phyloP scores from a whole-genome alignment of 805 yeast genomes.

The Ogataea trehaloabstinens region DNA sequence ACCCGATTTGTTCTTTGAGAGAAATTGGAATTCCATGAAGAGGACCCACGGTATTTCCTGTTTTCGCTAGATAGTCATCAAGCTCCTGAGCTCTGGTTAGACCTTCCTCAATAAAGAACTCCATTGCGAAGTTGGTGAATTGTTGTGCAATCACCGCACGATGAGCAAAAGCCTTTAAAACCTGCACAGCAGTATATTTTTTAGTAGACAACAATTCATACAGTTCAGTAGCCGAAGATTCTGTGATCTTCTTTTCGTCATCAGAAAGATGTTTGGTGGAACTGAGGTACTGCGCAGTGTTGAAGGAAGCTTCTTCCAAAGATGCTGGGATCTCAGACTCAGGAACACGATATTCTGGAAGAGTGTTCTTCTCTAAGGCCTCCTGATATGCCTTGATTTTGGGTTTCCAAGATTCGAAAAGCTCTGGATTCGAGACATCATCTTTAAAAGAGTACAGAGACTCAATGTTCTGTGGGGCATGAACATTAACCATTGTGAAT shows the following conservation, averaged over 20 bases:
- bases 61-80: slow-evolving; percentile 48
- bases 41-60: slow-evolving; percentile 60
- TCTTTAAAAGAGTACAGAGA: slow-evolving; percentile 30
- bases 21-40: slow-evolving; percentile 71
- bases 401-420: slow-evolving; percentile 45
- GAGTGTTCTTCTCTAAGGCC: slow-evolving; percentile 24
- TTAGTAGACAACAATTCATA: slow-evolving; percentile 45
- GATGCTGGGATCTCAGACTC: slow-evolving; percentile 32
- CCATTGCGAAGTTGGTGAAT: slow-evolving; percentile 51
- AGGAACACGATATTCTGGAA: slow-evolving; percentile 30
- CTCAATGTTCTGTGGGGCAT: slow-evolving; percentile 29
- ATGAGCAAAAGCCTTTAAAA: slow-evolving; percentile 62
- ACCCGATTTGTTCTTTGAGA: slow-evolving; percentile 61
- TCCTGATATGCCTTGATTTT: slow-evolving; percentile 42
- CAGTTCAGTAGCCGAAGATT: slow-evolving; percentile 40
- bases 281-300: slow-evolving; percentile 34
- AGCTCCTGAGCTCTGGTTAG: slow-evolving; percentile 51
- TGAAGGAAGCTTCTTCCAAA: slow-evolving; percentile 34
- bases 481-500: slow-evolving; percentile 18
- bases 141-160: slow-evolving; percentile 64
- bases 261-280: slow-evolving; percentile 31
- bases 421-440: slow-evolving; percentile 36
- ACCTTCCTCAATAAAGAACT: slow-evolving; percentile 64
- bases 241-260: slow-evolving; percentile 44
- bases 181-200: slow-evolving; percentile 47